These are phyloP conservation scores for Wickerhamomyces chambardii DNA, from an alignment of 805 yeast genomes.

Conservation along the genomic window DNA sequence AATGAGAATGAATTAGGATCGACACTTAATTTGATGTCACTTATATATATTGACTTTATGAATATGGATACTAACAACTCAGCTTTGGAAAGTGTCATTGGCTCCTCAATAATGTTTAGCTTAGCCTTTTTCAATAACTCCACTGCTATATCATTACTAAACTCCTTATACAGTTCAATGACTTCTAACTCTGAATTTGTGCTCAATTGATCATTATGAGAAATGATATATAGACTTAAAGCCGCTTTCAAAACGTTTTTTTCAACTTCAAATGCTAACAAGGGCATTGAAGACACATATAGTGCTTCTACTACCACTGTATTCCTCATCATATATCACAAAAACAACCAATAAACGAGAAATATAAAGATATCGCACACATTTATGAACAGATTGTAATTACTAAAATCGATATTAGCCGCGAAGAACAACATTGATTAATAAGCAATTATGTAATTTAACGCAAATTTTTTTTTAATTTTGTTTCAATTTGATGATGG, in stretches of 20 bases:
- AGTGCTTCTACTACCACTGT: background rate
- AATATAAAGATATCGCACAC: no score
- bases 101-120: background rate
- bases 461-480: no score
- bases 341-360: no score
- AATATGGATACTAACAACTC: background rate
- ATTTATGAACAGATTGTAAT: no score
- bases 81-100: background rate
- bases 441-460: no score
- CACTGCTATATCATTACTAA: background rate
- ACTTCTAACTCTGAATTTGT: background rate
- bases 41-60: background rate
- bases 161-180: background rate
- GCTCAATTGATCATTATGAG: background rate
- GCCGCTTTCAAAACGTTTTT: background rate
- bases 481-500: no score
- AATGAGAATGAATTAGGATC: no score
- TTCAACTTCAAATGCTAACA: background rate
- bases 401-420: no score
- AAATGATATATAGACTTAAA: no score
- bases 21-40: no score
- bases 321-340: background rate
- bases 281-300: background rate
- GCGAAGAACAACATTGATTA: no score
- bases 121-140: background rate